Evolutionary conservation across 225 moss, liverwort and hornwort genomes (phyloP), one percentile per base, ranked within the genome.

Genomic region (Bryoerythrophyllum caledonicum): DNA sequence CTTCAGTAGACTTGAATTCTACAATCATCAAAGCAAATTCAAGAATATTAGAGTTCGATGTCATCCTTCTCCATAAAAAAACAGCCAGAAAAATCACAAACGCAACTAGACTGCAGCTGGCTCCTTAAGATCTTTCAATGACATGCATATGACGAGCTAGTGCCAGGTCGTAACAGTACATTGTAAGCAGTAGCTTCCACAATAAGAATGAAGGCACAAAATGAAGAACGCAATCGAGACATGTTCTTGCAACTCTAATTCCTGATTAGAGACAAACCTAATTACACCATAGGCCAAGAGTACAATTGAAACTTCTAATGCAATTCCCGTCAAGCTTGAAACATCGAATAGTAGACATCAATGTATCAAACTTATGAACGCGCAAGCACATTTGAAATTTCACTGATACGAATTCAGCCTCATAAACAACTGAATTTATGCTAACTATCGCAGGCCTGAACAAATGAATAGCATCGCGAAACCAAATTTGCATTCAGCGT

Each of bases 21-120:
- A n/a, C n/a, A n/a, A n/a, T n/a, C n/a, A n/a, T n/a, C n/a, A n/a
- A n/a, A n/a, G n/a, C n/a, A n/a, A n/a, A n/a, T n/a, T n/a, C n/a
- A n/a, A n/a, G n/a, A n/a, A 34, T 52, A 62, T 35, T 25, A 63
- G 14, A 35, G 10, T 25, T 17, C 1, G 17, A 46, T 53, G 37
- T 74, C 74, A 74, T 63, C n/a, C 51, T 26, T 53, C 32, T 54
- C 19, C 52, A 63, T 7, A n/a, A n/a, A 3, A 40, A 32, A 60
- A 26, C 4, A 17, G 53, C 25, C 35, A 26, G 1, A 26, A 52
- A 34, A 51, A 74, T 35, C 13, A 38, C 21, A 74, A 17, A 63
- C 5, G 11, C 34, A 69, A 14, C 43, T 13, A 43, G 35, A 35
- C 15, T 55, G 23, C 37, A 55, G n/a, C n/a, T n/a, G n/a, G n/a